Evolutionary conservation across 2,329 filamentous ascomycete species (phyloP), one percentile per base, ranked within the genome.

Genomic region (Fusarium nurragi): DNA sequence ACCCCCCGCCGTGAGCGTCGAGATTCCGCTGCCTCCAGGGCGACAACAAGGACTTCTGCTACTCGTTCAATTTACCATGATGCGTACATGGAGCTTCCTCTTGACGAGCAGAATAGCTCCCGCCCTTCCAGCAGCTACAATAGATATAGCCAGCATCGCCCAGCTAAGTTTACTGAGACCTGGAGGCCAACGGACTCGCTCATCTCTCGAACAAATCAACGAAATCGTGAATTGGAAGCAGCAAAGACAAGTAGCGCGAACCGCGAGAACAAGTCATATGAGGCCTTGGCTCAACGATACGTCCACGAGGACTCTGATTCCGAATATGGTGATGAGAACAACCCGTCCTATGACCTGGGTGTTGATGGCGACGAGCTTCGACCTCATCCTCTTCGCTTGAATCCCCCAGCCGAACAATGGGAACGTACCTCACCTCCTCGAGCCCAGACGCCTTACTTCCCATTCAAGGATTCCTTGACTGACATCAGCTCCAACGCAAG

Each of bases 151-250:
- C 78, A 77, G 18, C 71, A 70, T 30, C 81, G 82, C 28, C 65
- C 76, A 2, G 77, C 79, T 38, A 81, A 77, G 64, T 85, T 86
- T 67, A 85, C 80, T 6, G 84, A 86, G 69, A 79, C 83, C 0
- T 87, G 84, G 84, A 80, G 80, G 61, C 77, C 84, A 4, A 81
- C 83, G 1, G 83, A 86, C 36, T 84, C 83, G 3, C 79, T 86
- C 38, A 79, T 85, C 70, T 80, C 78, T 47, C 81, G 83, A 67
- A 86, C 84, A 4, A 82, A 85, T 60, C 78, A 86, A 67, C 80
- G 82, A n/a, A 80, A 81, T 64, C 79, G 79, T 38, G 77, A 77
- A 41, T 69, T 80, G 54, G 77, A 78, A 60, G 76, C 77, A 6
- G 73, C 75, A 14, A 77, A 77, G 48, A 68, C 70, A 18, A 69